Evolutionary conservation across 176 grass and related monocot genomes (phyloP).

Genomic region (Olyra latifolia): DNA sequence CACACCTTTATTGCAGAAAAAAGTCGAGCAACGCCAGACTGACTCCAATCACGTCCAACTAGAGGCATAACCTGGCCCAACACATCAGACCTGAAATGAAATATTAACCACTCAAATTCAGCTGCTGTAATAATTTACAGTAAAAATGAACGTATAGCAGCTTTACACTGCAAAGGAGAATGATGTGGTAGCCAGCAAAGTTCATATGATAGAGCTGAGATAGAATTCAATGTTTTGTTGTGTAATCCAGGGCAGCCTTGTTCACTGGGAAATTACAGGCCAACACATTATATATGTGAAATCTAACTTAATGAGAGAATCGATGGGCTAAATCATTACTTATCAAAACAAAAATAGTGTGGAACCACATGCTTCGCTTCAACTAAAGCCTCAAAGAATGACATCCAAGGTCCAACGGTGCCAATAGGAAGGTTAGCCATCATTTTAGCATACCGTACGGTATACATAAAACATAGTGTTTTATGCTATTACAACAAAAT

Average conservation of each 20-base stretch:
- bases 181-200: neutral
- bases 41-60: constrained; percentile 98
- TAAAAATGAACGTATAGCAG: constrained; percentile 13
- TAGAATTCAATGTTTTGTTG: constrained; percentile 15
- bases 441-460: neutral
- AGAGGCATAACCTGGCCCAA: constrained; percentile 98
- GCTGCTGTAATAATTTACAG: neutral
- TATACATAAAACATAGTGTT: neutral
- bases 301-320: constrained; percentile 22
- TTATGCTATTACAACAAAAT: neutral
- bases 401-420: neutral
- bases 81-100: constrained; percentile 82
- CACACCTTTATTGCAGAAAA: constrained; percentile 94
- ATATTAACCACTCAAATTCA: constrained; percentile 22
- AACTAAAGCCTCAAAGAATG: neutral
- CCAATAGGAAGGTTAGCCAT: neutral
- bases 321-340: neutral
- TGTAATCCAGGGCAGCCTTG: neutral
- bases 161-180: constrained; percentile 1
- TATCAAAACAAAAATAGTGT: neutral
- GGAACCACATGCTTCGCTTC: neutral
- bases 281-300: neutral
- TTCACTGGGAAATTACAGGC: constrained; percentile 18
- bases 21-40: constrained; percentile 90
- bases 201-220: neutral